Evolutionary conservation across 2,329 filamentous ascomycete species (phyloP).

Genomic region (Nannizziopsis arthrosporioides): DNA sequence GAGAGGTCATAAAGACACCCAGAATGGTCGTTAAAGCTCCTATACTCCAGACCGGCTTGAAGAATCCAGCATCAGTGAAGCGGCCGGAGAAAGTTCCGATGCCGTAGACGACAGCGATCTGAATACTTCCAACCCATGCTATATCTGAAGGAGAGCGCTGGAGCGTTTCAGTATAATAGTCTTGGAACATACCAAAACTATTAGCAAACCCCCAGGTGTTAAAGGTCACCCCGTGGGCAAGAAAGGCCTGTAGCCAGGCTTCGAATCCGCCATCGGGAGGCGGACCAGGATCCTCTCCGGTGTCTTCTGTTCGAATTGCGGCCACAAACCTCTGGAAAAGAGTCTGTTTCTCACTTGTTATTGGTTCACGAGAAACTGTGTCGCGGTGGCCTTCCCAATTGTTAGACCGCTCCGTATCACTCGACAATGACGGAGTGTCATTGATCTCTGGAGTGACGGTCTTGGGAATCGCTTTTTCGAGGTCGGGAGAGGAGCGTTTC

Average conservation of each 20-base stretch:
- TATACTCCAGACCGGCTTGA: constrained; percentile 33
- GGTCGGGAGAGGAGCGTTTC: neutral
- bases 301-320: constrained; percentile 28
- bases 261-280: constrained; percentile 41
- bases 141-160: constrained; percentile 37
- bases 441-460: neutral
- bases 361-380: constrained; percentile 3
- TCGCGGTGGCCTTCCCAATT: neutral
- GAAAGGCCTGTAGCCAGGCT: constrained; percentile 46
- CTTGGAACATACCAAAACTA: constrained; percentile 47
- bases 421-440: neutral
- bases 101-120: constrained; percentile 42
- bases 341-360: constrained; percentile 1
- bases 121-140: constrained; percentile 43
- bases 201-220: constrained; percentile 46
- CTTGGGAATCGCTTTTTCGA: neutral
- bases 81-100: constrained; percentile 42
- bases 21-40: constrained; percentile 37
- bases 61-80: constrained; percentile 42
- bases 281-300: constrained; percentile 27
- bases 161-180: constrained; percentile 39
- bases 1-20: constrained; percentile 42
- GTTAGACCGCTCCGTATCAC: constrained; percentile 1
- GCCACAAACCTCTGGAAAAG: constrained; percentile 25
- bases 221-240: constrained; percentile 44